A percentile compares a stretch with the other conserved stretches of the same genome.
Evolutionary conservation across 2,329 filamentous ascomycete genomes (phyloP).

Genomic region (Apiospora kogelbergensis): DNA sequence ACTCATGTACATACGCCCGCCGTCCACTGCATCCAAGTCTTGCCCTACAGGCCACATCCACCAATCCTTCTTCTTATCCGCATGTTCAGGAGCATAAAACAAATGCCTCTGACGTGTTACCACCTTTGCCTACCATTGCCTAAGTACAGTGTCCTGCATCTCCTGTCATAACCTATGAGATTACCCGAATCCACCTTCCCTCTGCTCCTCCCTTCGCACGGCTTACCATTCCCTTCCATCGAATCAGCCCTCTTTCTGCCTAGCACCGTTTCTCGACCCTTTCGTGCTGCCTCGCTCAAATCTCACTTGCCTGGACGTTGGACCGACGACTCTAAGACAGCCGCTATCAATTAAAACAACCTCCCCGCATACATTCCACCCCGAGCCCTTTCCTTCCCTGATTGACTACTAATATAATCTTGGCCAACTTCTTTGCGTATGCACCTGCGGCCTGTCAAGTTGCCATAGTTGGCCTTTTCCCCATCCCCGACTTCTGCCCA

Average conservation of each 20-base stretch:
- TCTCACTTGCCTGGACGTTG: background rate
- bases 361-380: background rate
- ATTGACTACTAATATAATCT: constrained; percentile 1
- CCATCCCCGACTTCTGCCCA: constrained; percentile 2
- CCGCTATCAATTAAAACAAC: constrained; percentile 4
- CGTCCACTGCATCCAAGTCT: constrained; percentile 8
- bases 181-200: constrained; percentile 24
- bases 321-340: background rate
- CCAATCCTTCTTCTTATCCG: constrained; percentile 27
- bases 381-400: background rate
- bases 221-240: background rate
- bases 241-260: constrained; percentile 8
- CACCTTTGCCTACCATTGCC: constrained; percentile 29
- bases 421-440: background rate
- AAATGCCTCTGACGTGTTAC: constrained; percentile 38
- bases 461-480: background rate
- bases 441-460: constrained; percentile 5
- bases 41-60: constrained; percentile 23
- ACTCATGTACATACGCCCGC: constrained; percentile 10
- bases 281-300: background rate
- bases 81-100: constrained; percentile 29
- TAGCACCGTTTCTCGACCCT: background rate
- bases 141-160: constrained; percentile 30
- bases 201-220: constrained; percentile 4
- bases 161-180: constrained; percentile 29